phyloP scores from a whole-genome alignment of 768 basidiomycete species.

The Hydnum rufescens region DNA sequence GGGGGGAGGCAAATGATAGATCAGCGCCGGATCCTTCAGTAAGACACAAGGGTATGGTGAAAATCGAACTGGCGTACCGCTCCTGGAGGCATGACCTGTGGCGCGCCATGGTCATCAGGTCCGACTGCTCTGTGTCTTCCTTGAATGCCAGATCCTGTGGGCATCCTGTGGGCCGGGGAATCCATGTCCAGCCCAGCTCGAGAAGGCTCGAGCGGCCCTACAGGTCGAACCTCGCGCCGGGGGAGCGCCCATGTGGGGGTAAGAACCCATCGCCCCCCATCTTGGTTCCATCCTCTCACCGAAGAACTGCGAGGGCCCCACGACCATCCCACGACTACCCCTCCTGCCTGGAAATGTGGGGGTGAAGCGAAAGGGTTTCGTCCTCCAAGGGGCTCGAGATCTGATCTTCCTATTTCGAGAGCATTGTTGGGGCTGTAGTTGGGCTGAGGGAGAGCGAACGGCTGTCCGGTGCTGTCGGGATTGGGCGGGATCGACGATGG shows the following conservation, averaged over 20 bases:
- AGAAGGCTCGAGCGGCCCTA: constrained; percentile 33
- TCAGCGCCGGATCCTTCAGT: too few species aligned
- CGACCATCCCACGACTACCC: constrained; percentile 68
- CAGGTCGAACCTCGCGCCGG: constrained; percentile 75
- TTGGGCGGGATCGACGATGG: constrained; percentile 17
- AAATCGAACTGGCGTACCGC: too few species aligned
- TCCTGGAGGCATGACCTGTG: constrained; percentile 57
- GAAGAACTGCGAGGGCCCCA: constrained; percentile 76
- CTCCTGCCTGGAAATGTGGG: constrained; percentile 29
- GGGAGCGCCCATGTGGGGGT: constrained; percentile 76
- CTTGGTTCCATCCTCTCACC: constrained; percentile 27
- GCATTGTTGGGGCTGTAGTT: constrained; percentile 31
- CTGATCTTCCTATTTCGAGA: constrained; percentile 57
- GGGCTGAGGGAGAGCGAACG: constrained; percentile 25
- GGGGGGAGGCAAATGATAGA: too few species aligned
- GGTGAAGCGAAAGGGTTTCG: constrained; percentile 35
- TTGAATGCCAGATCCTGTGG: constrained; percentile 13
- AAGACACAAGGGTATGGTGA: too few species aligned
- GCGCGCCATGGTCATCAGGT: not conserved
- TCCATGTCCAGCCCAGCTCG: constrained; percentile 2
- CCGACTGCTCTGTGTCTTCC: constrained; percentile 13
- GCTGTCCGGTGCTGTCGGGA: constrained; percentile 31
- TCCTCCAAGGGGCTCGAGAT: constrained; percentile 47
- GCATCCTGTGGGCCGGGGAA: too few species aligned
- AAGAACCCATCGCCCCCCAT: constrained; percentile 86